Evolutionary conservation across 352 stramenopile species (phyloP), one percentile per base, ranked within the genome.

Genomic region (Phytophthora aleatoria): DNA sequence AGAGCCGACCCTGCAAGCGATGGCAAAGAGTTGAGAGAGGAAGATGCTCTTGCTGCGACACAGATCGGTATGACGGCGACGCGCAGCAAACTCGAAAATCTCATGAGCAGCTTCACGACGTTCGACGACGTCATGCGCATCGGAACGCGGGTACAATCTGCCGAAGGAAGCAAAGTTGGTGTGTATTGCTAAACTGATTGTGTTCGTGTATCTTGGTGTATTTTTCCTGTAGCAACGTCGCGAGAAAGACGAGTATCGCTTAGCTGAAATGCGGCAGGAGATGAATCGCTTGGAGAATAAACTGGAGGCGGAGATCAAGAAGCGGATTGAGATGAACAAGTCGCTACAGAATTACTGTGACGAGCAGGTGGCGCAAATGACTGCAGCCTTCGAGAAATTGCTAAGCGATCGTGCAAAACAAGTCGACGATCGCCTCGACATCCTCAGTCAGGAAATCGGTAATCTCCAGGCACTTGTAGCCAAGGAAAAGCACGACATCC

Each of bases 291-390:
- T 98, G 9, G 94, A 99, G 75, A 71, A 88, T 64, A 93, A 94
- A 10, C 78, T 98, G n/a, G 87, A 96, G 28, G 85, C 89, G 5
- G 93, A 98, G 79, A 96, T 94, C 49, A 96, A 97, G 73, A 91
- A 96, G 66, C 90, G 95, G n/a, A 82, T 98, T 26, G 91, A 98
- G 73, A 97, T 97, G 74, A 98, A 96, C 67, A 96, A 97, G 61
- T 92, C 83, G 54, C 70, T 99, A 20, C 85, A 98, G 63, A 89
- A 90, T 49, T 90, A 92, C 49, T 97, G 91, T 60, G 90, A 94
- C 49, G 83, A 96, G 68, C 88, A 96, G 66, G 89, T 98, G 13
- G 67, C 81, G 3, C 61, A 85, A 35, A 94, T 98, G 86, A 94
- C 92, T 43, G 44, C 73, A 43, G 74, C 75, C 6, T 95, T 98